A percentile compares a stretch with the other conserved stretches of the same genome.
phyloP scores from a whole-genome alignment of 805 yeast genomes.

The Kodamaea jinghongensis region DNA sequence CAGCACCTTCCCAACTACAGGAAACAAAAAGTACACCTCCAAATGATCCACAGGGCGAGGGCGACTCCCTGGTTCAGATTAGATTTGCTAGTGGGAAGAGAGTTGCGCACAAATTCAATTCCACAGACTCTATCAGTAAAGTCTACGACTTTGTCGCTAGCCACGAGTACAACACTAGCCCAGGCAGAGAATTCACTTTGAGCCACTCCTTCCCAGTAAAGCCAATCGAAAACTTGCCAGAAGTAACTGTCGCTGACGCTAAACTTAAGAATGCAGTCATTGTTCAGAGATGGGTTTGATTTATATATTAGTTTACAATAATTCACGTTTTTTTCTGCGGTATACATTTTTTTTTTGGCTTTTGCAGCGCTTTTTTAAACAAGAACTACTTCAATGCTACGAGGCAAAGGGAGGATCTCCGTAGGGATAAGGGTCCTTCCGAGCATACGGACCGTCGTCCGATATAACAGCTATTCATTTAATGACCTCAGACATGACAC shows the following conservation, averaged over 20 bases:
- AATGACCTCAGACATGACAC: too few relatives aligned
- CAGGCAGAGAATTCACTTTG: conserved; percentile 55
- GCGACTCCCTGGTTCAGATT: conserved; percentile 77
- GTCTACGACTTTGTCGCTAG: conserved; percentile 65
- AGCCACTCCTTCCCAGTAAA: conserved; percentile 82
- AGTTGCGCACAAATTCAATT: conserved; percentile 58
- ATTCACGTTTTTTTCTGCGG: too few relatives aligned
- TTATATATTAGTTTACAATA: background rate
- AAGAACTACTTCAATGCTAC: too few relatives aligned
- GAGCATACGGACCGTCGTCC: too few relatives aligned
- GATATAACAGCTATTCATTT: too few relatives aligned
- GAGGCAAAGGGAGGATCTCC: too few relatives aligned
- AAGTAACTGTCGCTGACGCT: conserved; percentile 64
- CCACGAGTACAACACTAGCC: conserved; percentile 44
- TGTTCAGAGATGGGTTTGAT: conserved; percentile 72
- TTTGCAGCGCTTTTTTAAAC: too few relatives aligned
- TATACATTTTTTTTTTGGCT: too few relatives aligned
- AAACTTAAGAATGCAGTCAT: conserved; percentile 81
- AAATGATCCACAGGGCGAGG: conserved; percentile 29
- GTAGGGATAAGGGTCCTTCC: too few relatives aligned
- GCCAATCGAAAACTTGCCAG: conserved; percentile 54
- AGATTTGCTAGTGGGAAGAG: conserved; percentile 82
- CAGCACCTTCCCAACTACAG: conserved; percentile 8
- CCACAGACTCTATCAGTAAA: conserved; percentile 60
- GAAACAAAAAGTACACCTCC: conserved; percentile 4